Evolutionary conservation across 768 basidiomycete genomes (phyloP), one percentile per base, ranked within the genome.

Genomic region (Coprinellus micaceus): DNA sequence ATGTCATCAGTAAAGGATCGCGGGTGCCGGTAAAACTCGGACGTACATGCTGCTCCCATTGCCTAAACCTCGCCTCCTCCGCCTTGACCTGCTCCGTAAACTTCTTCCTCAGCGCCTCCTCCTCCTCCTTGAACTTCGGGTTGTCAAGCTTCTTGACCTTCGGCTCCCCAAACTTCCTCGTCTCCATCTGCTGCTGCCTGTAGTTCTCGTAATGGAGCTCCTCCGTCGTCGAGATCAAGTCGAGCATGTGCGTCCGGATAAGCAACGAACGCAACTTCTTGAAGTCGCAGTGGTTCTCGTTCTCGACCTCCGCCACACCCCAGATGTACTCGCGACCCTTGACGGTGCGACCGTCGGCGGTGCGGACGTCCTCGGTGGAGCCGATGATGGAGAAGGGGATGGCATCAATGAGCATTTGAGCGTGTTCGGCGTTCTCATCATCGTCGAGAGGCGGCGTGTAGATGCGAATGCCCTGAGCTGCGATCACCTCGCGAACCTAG

Each of bases 271-370:
- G 90, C 50, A 99, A 80, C 75, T 97, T 98, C 76, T 90, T 91
- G 86, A 99, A 99, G 74, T 98, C 97, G 70, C 97, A 99, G 76
- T 99, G 97, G 70, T 89, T 88, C 77, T 99, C 97, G 69, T 99
- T 98, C 75, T 99, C 97, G 59, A 99, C 96, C 80, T 99, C 97
- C 9, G 97, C 97, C n/a, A 99, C 94, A 80, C 97, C 97, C 97
- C 97, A 99, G 13, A 96, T 85, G 69, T 99, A 99, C 73, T 98
- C 92, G 65, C 97, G 87, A 45, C 97, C 97, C 75, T 98, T 98
- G 68, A 99, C 97, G 30, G 84, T 74, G 56, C 94, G 85, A 11
- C 97, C 97, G 68, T 98, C 96, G 22, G 80, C 74, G 3, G 93
- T 98, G 65, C 83, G 82, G 46, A 99, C 96, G 62, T 99, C 96